These are phyloP conservation scores for Corynespora cassiicola DNA, from an alignment of 2,329 filamentous ascomycete species.

Conservation along the genomic window DNA sequence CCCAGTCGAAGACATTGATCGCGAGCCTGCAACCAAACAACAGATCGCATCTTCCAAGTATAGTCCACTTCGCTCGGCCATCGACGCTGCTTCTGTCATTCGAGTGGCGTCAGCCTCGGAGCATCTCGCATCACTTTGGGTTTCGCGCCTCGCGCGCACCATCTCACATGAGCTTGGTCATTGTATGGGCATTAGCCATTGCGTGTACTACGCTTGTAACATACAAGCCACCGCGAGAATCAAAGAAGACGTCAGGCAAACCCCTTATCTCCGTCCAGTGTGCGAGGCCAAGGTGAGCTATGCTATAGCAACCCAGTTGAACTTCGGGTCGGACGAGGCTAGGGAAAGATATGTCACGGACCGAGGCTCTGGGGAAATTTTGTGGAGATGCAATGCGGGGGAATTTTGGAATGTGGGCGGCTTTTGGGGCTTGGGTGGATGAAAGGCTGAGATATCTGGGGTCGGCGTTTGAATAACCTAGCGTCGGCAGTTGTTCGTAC, in stretches of 20 bases:
- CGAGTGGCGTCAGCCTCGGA: conserved; percentile 10
- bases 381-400: conserved; percentile 50
- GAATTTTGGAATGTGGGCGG: conserved; percentile 20
- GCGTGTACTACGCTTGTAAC: conserved; percentile 68
- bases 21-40: conserved; percentile 10
- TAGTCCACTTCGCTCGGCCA: conserved; percentile 19
- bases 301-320: conserved; percentile 26
- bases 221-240: conserved; percentile 68
- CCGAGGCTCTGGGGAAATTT: conserved; percentile 48
- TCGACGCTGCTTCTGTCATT: conserved; percentile 15
- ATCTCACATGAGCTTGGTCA: conserved; percentile 71
- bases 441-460: too few relatives aligned
- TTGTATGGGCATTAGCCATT: conserved; percentile 74
- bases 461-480: too few relatives aligned
- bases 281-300: conserved; percentile 61
- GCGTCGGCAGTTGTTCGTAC: too few relatives aligned
- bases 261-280: conserved; percentile 68
- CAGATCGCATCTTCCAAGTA: conserved; percentile 16
- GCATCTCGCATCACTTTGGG: conserved; percentile 58
- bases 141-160: conserved; percentile 60
- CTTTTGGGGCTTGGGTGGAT: conserved; percentile 22
- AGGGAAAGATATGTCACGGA: conserved; percentile 30
- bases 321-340: conserved; percentile 26
- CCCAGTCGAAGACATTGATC: conserved; percentile 29
- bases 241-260: conserved; percentile 66